Evolutionary conservation across 495 filamentous ascomycete genomes (phyloP).

Genomic region (Aspergillus conjunctus): DNA sequence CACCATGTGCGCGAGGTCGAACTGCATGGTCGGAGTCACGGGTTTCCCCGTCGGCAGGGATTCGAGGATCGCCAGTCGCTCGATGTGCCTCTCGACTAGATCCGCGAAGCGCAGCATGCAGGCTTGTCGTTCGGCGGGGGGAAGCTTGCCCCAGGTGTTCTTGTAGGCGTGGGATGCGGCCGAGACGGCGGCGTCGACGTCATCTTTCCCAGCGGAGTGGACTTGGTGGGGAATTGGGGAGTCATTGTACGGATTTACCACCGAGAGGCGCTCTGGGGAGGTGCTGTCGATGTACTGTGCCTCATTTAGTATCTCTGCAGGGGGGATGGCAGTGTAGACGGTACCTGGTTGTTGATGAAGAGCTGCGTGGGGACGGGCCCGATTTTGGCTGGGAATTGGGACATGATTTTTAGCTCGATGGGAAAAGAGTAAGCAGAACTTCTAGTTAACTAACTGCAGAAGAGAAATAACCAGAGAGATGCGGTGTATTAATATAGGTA

Average conservation of each 20-base stretch:
- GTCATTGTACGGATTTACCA: slow-evolving; percentile 19
- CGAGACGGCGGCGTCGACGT: slow-evolving; percentile 18
- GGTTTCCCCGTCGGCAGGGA: slow-evolving; percentile 16
- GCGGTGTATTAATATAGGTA: no score
- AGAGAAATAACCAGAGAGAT: no score
- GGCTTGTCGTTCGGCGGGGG: slow-evolving; percentile 10
- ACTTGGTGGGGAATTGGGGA: slow-evolving; percentile 8
- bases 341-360: slow-evolving; percentile 24
- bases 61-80: slow-evolving; percentile 9
- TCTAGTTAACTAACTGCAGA: no score
- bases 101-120: slow-evolving; percentile 21
- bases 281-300: slow-evolving; percentile 17
- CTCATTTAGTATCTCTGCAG: background rate
- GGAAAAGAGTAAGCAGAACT: background rate
- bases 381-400: background rate
- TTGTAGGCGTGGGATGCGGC: slow-evolving; percentile 15
- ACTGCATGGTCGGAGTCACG: slow-evolving; percentile 6
- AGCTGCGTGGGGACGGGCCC: slow-evolving; percentile 13
- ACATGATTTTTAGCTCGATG: background rate
- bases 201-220: slow-evolving; percentile 14
- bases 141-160: slow-evolving; percentile 9
- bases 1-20: slow-evolving; percentile 12
- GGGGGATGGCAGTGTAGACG: background rate
- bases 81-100: slow-evolving; percentile 15
- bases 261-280: slow-evolving; percentile 1